Conservation (phyloP, 78 protist species). For the slime mould (Dictyostelium discoideum) region dicty_2.7 NC_007090.3:4291501-4292000, state of each 20-base stretch:
- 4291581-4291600: neutral
- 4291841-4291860: neutral
- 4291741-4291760: neutral
- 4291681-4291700: neutral
- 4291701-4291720: neutral
- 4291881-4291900: neutral
- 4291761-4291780: neutral
- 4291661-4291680: neutral
- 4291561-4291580: neutral
- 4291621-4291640: neutral
- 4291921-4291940: neutral
- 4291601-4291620: neutral
- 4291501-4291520: neutral
- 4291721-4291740: neutral
- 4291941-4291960: neutral
- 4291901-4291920: neutral
- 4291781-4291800: neutral
- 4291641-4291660: neutral
- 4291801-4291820: neutral
- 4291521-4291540: neutral
- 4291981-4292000: neutral
- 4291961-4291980: neutral
- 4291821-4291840: neutral
- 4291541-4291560: neutral
- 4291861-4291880: neutral